Base-by-base conservation (phyloP, 2,329 filamentous ascomycete species). In the Nigrospora sphaerica region DNA sequence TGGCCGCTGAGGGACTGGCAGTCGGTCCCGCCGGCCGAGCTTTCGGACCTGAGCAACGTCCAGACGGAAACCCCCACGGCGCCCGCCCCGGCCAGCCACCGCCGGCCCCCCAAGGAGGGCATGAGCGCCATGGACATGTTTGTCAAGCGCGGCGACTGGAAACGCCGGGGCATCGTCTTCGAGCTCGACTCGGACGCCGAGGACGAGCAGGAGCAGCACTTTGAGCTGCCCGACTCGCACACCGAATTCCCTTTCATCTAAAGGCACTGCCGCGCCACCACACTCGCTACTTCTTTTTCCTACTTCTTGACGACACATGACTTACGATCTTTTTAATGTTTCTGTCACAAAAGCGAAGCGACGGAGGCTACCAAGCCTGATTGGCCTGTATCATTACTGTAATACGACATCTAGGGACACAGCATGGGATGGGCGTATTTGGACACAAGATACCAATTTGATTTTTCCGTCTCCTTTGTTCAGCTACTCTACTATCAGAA, bases 1-100 rank as follows among this genome's bases (percentile, higher is more conserved):
- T 64, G 61, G 62, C 62, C 62, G 1, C 51, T 64, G 12, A 61
- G 62, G 45, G 60, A 64, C 50, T 63, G 62, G 60, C 60, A 64
- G 44, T 37, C 52, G 5, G 56, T 63, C 14, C 58, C 58, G 13
- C 42, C 57, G 11, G 52, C 52, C 1, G 52, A 54, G 36, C 38
- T 52, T 12, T 23, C 28, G 19, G 35, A 37, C 11, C 19, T 37
- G 31, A 48, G 52, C 10, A 56, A 56, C 16, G 34, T 52, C 3
- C 45, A 39, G 13, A 42, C 50, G 6, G 54, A 57, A 2, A 47
- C 51, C 2, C 50, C 49, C 1, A 44, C 49, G 9, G 42, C 49
- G 11, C 28, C 9, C 10, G 49, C 44, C 13, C 50, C 49, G 9
- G 38, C 45, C 11, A 16, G 43, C n/a, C 49, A 54, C 16, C 54